A percentile compares a stretch with the other conserved stretches of the same genome.
phyloP scores from a whole-genome alignment of 768 basidiomycete genomes.

The Mycena galericulata region DNA sequence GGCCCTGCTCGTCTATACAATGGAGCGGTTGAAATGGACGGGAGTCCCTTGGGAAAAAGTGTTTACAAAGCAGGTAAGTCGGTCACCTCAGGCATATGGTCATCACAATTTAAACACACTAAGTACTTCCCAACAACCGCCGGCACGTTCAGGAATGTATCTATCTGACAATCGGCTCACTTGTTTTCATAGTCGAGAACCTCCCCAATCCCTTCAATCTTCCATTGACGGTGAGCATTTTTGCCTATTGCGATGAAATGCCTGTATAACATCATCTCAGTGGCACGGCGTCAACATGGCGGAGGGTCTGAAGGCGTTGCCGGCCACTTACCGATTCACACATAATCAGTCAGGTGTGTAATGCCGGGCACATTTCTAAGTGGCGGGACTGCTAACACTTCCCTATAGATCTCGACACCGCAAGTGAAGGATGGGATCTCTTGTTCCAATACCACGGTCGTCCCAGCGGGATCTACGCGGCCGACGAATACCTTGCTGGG shows the following conservation, averaged over 20 bases:
- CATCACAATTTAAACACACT: too few relatives aligned
- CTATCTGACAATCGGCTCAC: not conserved
- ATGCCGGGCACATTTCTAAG: not conserved
- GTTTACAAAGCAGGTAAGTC: too few relatives aligned
- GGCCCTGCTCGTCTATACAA: slow-evolving; percentile 63
- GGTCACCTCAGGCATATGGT: too few relatives aligned
- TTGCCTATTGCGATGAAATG: too few relatives aligned
- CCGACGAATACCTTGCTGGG: slow-evolving; percentile 70
- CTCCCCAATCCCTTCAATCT: slow-evolving; percentile 60
- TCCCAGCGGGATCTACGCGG: slow-evolving; percentile 66
- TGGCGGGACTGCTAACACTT: not conserved
- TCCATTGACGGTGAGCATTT: slow-evolving; percentile 46
- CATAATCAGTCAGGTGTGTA: slow-evolving; percentile 70
- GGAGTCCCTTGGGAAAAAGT: slow-evolving; percentile 70
- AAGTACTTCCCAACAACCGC: slow-evolving; percentile 61
- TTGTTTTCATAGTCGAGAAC: slow-evolving; percentile 42
- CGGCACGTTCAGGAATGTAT: slow-evolving; percentile 36
- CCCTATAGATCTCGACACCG: slow-evolving; percentile 57
- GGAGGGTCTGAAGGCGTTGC: slow-evolving; percentile 67
- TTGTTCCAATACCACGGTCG: slow-evolving; percentile 70
- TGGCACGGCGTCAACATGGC: slow-evolving; percentile 74
- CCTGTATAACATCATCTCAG: slow-evolving; percentile 38
- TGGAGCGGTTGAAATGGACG: slow-evolving; percentile 62
- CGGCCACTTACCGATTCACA: slow-evolving; percentile 65
- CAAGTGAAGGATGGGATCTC: slow-evolving; percentile 66